Percentiles rank a stretch among this genome's conserved stretches.
phyloP scores from a whole-genome alignment of 2,329 filamentous ascomycete species.

The Biscogniauxia sp. region DNA sequence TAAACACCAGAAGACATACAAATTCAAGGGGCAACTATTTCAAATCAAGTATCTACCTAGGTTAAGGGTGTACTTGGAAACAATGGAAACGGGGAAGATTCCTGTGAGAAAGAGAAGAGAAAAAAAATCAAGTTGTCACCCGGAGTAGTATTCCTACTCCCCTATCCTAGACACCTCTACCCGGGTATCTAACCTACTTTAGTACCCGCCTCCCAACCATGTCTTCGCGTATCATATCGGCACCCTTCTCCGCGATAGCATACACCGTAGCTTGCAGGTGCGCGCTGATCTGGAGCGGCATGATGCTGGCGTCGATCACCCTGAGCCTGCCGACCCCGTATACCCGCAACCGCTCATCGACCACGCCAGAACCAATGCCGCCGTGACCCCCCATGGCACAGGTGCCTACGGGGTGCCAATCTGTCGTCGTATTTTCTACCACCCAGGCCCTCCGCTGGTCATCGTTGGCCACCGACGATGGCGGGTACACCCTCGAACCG shows the following conservation, averaged over 20 bases:
- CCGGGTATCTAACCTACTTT: too few species aligned
- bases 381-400: constrained; percentile 39
- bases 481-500: constrained; percentile 17
- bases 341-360: constrained; percentile 18
- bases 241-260: constrained; percentile 21
- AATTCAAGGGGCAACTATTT: too few species aligned
- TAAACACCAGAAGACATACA: too few species aligned
- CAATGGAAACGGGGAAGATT: too few species aligned
- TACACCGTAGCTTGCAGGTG: constrained; percentile 24
- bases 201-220: neutral
- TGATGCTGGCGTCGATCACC: constrained; percentile 22
- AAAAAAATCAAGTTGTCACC: too few species aligned
- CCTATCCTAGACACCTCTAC: too few species aligned
- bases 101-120: too few species aligned
- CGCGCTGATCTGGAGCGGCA: constrained; percentile 20
- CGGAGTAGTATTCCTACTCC: too few species aligned
- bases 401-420: constrained; percentile 42
- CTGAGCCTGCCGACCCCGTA: constrained; percentile 21
- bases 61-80: too few species aligned
- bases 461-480: constrained; percentile 12
- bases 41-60: too few species aligned
- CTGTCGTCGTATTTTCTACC: constrained; percentile 33
- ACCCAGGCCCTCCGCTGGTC: constrained; percentile 36
- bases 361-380: constrained; percentile 26
- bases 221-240: constrained; percentile 18